Evolutionary conservation across 331 rosid genomes (phyloP), one percentile per base, ranked within the genome.

Genomic region (Acacia pycnantha): DNA sequence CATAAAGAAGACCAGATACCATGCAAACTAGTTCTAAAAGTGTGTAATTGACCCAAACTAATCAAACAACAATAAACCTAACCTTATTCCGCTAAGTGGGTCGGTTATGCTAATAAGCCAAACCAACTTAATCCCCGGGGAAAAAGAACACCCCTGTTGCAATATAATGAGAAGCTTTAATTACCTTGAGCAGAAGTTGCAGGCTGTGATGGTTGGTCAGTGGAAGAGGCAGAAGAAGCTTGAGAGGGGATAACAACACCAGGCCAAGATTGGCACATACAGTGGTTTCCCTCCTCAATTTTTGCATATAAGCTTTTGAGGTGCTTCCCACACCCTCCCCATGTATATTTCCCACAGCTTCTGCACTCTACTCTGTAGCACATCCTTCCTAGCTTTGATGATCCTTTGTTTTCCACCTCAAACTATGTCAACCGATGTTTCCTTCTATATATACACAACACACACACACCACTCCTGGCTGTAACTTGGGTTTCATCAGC

Each of bases 231-330:
- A 2, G 27, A 4, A 6, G 69, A 3, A 4, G 40, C 37, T 27
- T 18, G 58, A 11, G 31, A 0, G 75, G 72, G 11, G 16, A 83
- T 74, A 13, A 44, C 76, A 24, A 91, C 82, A 8, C 95, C 95
- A 13, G 95, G 95, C 95, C 95, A 91, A 1, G 95, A 77, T 59
- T 87, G 88, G 76, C 95, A 89, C 86, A 86, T 70, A 88, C 95
- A 90, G 24, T 88, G 97, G 46, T 88, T 85, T 7, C 93, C 97
- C 11, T 88, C 54, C 2, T 85, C 88, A 1, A 92, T 88, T 71
- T 80, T 33, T 2, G 21, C 37, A 15, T 88, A 88, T 13, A 92
- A 54, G 0, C 18, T 8, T 1, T 6, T 22, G 44, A 92, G 66
- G 79, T 91, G 97, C 8, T 66, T 29, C 1, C 97, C 92, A 41